Conservation (phyloP, 345 rosid genomes). For the Cardamine occulta region DNA sequence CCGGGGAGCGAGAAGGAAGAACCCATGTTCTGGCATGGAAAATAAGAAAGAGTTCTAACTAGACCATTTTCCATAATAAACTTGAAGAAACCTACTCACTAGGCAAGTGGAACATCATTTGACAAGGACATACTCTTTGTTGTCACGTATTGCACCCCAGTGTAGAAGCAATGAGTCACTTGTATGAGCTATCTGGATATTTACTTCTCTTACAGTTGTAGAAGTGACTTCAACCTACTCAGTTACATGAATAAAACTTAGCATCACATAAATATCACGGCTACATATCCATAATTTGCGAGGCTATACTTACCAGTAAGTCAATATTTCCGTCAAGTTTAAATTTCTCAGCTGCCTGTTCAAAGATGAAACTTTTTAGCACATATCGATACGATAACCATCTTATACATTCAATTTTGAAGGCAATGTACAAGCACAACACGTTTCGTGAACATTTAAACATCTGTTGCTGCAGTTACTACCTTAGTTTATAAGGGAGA, state of each 20-base stretch:
- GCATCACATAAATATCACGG: constrained; percentile 9
- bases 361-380: constrained; percentile 45
- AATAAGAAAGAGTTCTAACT: constrained; percentile 1
- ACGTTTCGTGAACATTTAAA: constrained; percentile 4
- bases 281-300: constrained; percentile 30
- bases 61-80: constrained; percentile 3
- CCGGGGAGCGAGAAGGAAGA: constrained; percentile 77
- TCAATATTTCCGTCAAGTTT: constrained; percentile 76
- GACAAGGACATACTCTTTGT: constrained; percentile 62
- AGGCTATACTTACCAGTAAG: constrained; percentile 62
- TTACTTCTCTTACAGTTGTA: constrained; percentile 51
- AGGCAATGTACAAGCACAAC: constrained; percentile 12
- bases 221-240: constrained; percentile 70
- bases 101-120: constrained; percentile 11
- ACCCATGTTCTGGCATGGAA: constrained; percentile 72
- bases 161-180: constrained; percentile 81
- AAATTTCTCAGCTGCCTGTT: constrained; percentile 74
- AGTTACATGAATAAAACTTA: constrained; percentile 32
- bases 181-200: constrained; percentile 59
- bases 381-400: constrained; percentile 22
- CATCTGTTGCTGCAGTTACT: neutral
- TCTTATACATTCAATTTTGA: constrained; percentile 15
- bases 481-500: neutral
- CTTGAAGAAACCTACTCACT: neutral
- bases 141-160: constrained; percentile 84